Evolutionary conservation across 2,329 filamentous ascomycete species (phyloP).

Genomic region (Monilinia fructigena): DNA sequence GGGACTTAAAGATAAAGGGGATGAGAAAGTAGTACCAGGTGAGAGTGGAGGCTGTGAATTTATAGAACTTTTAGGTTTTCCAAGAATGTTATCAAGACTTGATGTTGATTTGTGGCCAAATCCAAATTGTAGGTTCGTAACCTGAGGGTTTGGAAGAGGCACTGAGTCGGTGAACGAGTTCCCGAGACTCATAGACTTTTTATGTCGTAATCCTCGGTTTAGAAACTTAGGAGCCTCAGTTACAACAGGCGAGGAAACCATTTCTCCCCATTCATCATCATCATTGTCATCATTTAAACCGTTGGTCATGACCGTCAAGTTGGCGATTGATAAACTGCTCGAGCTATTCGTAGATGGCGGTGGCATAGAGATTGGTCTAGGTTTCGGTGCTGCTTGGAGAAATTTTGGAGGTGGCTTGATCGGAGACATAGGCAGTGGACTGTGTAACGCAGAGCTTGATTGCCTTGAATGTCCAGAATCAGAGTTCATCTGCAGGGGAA

Average conservation of each 20-base stretch:
- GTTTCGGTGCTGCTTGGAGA: neutral
- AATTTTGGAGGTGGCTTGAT: slow-evolving; percentile 14
- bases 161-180: neutral
- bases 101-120: slow-evolving; percentile 20
- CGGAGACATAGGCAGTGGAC: neutral
- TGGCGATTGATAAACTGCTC: neutral
- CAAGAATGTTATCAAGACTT: neutral
- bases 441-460: neutral
- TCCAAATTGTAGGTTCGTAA: slow-evolving; percentile 15
- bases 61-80: neutral
- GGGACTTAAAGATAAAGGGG: neutral
- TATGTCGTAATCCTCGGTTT: slow-evolving; percentile 26
- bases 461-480: neutral
- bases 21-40: neutral
- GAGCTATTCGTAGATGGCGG: slow-evolving; percentile 2
- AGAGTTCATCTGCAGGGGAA: neutral
- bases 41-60: neutral
- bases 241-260: slow-evolving; percentile 40
- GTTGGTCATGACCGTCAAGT: slow-evolving; percentile 1
- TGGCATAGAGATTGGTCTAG: slow-evolving; percentile 18
- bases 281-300: slow-evolving; percentile 27
- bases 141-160: slow-evolving; percentile 20
- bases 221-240: slow-evolving; percentile 24
- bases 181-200: slow-evolving; percentile 32
- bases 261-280: slow-evolving; percentile 43